Evolutionary conservation across 2,329 filamentous ascomycete species (phyloP), one percentile per base, ranked within the genome.

Genomic region (Fusarium sp.): DNA sequence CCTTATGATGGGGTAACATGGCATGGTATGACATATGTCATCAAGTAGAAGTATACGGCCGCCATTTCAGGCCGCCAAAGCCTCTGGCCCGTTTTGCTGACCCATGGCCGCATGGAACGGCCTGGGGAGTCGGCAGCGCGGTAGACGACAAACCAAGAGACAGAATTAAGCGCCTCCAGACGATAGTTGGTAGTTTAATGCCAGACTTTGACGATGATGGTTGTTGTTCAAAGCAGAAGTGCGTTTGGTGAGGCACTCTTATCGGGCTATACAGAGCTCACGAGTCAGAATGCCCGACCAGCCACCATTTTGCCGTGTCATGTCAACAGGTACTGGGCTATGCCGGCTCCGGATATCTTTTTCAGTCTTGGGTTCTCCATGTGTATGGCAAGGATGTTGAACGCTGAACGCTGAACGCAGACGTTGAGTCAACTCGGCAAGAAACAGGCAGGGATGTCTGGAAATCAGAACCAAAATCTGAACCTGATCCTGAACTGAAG

Each of bases 61-160:
- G 44, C 51, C 20, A 32, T 58, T 46, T 38, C 44, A 58, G 60
- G 44, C 51, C 34, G 45, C 51, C 60, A 58, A 36, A 46, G 60
- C 51, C 32, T n/a, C 19, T 28, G 45, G 34, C 51, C 58, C 26
- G 20, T 63, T 63, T 12, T 51, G 26, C 23, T 49, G 58, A 45
- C 58, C 58, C 39, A 17, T 42, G 58, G 51, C 34, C 19, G 46
- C 58, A 58, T 63, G 51, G 36, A 48, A 63, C 23, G 20, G 43
- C 23, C 24, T 61, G 57, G 57, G 49, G 50, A 39, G n/a, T 42
- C 42, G 45, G 20, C 47, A 51, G 19, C 63, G 63, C 68, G 67
- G 55, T 46, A 67, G 68, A 64, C 70, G 61, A 68, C 69, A 70
- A 71, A 72, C 69, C 69, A 72, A 39, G 70, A 47, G 24, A 19